Evolutionary conservation across 1,284 basidiomycete species (phyloP), one percentile per base, ranked within the genome.

Genomic region (Wallemia hederae): DNA sequence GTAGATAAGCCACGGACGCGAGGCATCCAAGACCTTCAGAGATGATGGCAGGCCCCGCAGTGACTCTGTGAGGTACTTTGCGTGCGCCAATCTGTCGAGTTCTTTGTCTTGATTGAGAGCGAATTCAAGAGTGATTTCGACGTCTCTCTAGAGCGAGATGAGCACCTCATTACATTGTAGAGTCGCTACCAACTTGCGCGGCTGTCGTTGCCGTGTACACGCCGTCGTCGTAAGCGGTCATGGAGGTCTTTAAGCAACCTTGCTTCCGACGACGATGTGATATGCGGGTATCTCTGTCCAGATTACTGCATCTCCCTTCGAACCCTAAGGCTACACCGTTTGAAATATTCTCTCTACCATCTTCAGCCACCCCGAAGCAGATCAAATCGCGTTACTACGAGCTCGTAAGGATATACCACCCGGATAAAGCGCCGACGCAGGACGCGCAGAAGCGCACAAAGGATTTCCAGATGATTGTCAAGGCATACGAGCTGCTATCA

Each of bases 1-100:
- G 71, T 84, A 94, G 63, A 92, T 69, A 27, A 94, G 73, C 91
- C 90, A 96, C 0, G 89, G 83, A 66, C 89, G 81, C 64, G 85
- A 89, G 0, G 90, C 88, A 69, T 96, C 90, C 65, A 92, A 81
- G 26, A 78, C 80, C n/a, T 74, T 76, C 68, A 85, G 92, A 59
- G 79, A 74, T 3, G 74, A 70, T 0, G 88, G 85, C 61, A 87
- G 82, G 1, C 85, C 84, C 66, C 85, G 82, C 0, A 77, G 25
- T 15, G 56, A 49, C 39, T 49, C 39, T 22, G 39, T 49, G 39
- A 49, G 39, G 39, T 49, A 49, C 14, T 49, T 49, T 17, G 39
- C 39, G 19, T 49, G 39, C 5, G 39, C 39, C n/a, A 49, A 5
- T 22, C 39, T 49, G 39, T 49, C 39, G 19, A 49, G 39, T 22